Conservation (phyloP, 306 rosid species). For the Canavalia gladiata region DNA sequence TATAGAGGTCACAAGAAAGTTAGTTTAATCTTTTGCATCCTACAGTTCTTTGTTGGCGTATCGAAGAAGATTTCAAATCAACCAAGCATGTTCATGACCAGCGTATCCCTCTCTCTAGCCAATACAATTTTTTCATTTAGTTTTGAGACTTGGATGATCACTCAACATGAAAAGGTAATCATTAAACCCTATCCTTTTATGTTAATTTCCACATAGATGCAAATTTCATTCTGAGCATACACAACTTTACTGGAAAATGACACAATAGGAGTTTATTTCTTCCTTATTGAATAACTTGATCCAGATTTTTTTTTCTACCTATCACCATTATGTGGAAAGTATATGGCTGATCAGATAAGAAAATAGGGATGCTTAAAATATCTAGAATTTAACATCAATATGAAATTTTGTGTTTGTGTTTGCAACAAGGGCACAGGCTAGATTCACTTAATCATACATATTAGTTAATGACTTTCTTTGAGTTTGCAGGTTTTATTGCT, state of each 20-base stretch:
- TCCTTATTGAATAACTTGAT: conserved; percentile 41
- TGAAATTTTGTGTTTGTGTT: conserved; percentile 39
- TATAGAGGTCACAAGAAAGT: conserved; percentile 88
- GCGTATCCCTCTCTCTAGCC: conserved; percentile 73
- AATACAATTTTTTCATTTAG: conserved; percentile 77
- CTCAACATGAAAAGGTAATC: conserved; percentile 87
- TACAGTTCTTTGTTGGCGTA: conserved; percentile 73
- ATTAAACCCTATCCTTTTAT: conserved; percentile 36
- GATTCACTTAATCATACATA: conserved; percentile 83
- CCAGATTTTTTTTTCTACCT: conserved; percentile 23
- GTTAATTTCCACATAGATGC: conserved; percentile 35
- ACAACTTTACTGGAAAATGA: conserved; percentile 32
- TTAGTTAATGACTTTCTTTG: conserved; percentile 93
- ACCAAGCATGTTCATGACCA: conserved; percentile 70
- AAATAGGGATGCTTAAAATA: conserved; percentile 20
- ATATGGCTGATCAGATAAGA: conserved; percentile 24
- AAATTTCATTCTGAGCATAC: conserved; percentile 28
- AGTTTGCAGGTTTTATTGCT: conserved; percentile 80
- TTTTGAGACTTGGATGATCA: conserved; percentile 90
- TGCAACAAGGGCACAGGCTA: conserved; percentile 91
- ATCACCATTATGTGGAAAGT: background rate
- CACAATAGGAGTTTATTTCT: conserved; percentile 38
- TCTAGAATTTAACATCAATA: conserved; percentile 35
- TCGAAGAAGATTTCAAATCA: conserved; percentile 76
- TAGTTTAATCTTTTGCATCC: conserved; percentile 73